phyloP scores from a whole-genome alignment of 768 basidiomycete genomes.

The Macrolepiota fuliginosa region DNA sequence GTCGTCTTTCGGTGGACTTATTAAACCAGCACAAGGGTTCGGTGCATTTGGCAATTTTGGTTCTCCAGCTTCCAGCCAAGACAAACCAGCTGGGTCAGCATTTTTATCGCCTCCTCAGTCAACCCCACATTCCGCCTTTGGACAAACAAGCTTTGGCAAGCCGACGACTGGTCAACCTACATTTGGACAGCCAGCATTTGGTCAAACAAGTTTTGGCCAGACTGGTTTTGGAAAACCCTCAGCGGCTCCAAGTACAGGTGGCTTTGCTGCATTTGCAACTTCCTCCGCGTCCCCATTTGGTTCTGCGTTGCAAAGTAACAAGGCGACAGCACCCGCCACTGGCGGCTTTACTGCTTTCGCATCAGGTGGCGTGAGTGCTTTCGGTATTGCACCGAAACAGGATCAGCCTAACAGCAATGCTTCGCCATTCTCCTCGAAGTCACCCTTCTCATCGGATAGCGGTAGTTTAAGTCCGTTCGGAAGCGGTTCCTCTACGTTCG shows the following conservation, averaged over 20 bases:
- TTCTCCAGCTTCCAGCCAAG: constrained; percentile 16
- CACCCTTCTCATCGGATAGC: neutral
- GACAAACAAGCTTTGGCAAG: constrained; percentile 23
- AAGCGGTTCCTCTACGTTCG: neutral
- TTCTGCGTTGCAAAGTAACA: neutral
- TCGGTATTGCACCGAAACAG: constrained; percentile 6
- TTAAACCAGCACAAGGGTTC: constrained; percentile 35
- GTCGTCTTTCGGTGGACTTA: constrained; percentile 25
- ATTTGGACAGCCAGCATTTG: constrained; percentile 31
- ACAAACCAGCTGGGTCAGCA: constrained; percentile 18
- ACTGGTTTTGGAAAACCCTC: constrained; percentile 18
- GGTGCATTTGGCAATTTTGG: constrained; percentile 29
- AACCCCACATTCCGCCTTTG: constrained; percentile 15
- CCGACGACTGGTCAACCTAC: constrained; percentile 34
- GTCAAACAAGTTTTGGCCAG: constrained; percentile 27
- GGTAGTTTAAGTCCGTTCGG: neutral
- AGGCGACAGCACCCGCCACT: neutral
- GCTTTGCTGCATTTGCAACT: constrained; percentile 16
- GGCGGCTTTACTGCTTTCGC: constrained; percentile 21
- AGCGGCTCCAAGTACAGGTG: constrained; percentile 9
- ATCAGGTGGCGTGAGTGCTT: constrained; percentile 10
- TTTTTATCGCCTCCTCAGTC: constrained; percentile 14
- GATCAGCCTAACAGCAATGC: neutral
- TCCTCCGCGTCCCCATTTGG: constrained; percentile 11
- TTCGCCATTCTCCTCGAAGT: neutral